Conservation (phyloP, 2,329 filamentous ascomycete species). For the Cladosporium sp. region DNA sequence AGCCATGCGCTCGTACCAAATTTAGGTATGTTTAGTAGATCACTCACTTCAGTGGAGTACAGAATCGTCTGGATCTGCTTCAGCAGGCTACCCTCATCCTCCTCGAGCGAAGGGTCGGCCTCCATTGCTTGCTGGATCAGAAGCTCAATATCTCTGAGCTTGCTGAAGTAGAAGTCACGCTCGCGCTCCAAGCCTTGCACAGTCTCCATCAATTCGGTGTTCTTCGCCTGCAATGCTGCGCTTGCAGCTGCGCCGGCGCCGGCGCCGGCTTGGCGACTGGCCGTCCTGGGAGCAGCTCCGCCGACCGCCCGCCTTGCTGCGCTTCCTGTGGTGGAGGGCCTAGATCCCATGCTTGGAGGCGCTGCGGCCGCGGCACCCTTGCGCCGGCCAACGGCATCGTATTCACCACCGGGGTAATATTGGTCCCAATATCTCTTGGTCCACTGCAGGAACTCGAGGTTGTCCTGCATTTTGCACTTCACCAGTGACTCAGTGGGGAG, state of each 20-base stretch:
- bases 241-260: slow-evolving; percentile 50
- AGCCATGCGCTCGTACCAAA: not conserved
- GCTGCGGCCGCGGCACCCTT: slow-evolving; percentile 63
- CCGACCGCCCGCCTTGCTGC: slow-evolving; percentile 31
- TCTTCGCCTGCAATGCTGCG: slow-evolving; percentile 77
- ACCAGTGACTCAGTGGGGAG: slow-evolving; percentile 84
- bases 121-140: slow-evolving; percentile 91
- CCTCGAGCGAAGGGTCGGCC: slow-evolving; percentile 86
- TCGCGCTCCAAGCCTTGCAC: slow-evolving; percentile 93
- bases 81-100: slow-evolving; percentile 85
- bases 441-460: slow-evolving; percentile 98
- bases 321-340: slow-evolving; percentile 55
- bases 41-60: slow-evolving; percentile 81
- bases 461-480: slow-evolving; percentile 99
- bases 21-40: not conserved
- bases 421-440: slow-evolving; percentile 97
- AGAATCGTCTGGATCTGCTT: slow-evolving; percentile 96
- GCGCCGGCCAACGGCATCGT: slow-evolving; percentile 81
- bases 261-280: slow-evolving; percentile 39
- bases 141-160: slow-evolving; percentile 93
- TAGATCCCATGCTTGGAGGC: slow-evolving; percentile 46
- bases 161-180: slow-evolving; percentile 98
- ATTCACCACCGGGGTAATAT: slow-evolving; percentile 94
- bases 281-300: slow-evolving; percentile 45
- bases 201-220: slow-evolving; percentile 85